Base-by-base conservation (phyloP, 2,329 filamentous ascomycete genomes). In the Pyrenochaeta sp. region DNA sequence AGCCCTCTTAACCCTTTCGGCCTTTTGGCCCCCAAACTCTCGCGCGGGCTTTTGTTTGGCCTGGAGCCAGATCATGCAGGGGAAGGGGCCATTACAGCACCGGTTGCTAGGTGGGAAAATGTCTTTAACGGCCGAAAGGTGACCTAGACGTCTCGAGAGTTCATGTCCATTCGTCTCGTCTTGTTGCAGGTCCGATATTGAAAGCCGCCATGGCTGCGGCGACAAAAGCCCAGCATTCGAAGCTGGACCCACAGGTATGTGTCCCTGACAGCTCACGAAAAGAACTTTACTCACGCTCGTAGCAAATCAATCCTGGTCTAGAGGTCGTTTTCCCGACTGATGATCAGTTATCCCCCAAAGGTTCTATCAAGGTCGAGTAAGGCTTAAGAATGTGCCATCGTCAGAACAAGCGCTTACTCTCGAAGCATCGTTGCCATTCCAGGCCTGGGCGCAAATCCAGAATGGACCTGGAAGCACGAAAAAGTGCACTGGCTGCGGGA, bases 401-500 rank as follows among this genome's bases (percentile, higher is more conserved):
- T n/a, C n/a, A n/a, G 22, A 23, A 26, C 15, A 9, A n/a, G 10
- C 15, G 22, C 35, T 49, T 4, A 52, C 8, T 29, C 10, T 4
- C 23, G 13, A 13, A 69, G 64, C 30, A 60, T 69, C 28, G 40
- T 68, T 11, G 63, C 63, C 10, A 56, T 68, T 18, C 62, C 63
- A 6, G 63, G 62, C 6, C 55, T 69, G 10, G 65, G 62, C 9
- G 60, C 60, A 15, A 57, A 61, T 41, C 55, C 61, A 22, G 49
- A 60, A 38, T 63, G 54, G 34, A 65, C 66, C 29, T 69, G 63
- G 65, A 56, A 41, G 17, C 47, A 51, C 13, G 44, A 51, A 18
- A 51, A 60, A 21, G 52, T 55, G 13, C 41, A 68, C 44, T 69
- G 64, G 66, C 41, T 69, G 35, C 46, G 48, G 10, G 65, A 68